Evolutionary conservation across 2,329 filamentous ascomycete genomes (phyloP), one percentile per base, ranked within the genome.

Genomic region (Diaporthe caulivora): DNA sequence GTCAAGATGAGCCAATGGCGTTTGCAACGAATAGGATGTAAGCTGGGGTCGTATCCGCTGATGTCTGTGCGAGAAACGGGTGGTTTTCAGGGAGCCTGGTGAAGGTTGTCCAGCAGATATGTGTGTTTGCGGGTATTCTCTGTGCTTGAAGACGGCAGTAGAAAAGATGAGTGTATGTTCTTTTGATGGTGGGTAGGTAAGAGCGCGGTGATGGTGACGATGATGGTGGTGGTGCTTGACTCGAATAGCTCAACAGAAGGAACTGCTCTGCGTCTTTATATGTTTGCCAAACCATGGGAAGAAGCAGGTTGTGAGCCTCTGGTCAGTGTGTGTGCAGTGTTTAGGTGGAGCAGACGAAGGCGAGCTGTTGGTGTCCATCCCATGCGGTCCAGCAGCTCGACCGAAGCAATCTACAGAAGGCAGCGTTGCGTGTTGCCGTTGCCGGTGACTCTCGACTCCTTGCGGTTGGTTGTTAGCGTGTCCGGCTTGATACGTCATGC

Each of bases 401-500:
- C 70, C 37, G 51, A 47, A 53, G 65, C 62, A 69, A 54, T 74
- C 55, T 53, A 58, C 58, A 55, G 31, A 49, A 70, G 57, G 58
- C 65, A 73, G 58, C 51, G 58, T 53, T 54, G 40, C 70, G 42
- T 37, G 68, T 21, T 58, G 31, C 17, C 49, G 67, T 40, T 67
- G 65, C 67, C 53, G 58, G 58, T 65, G 64, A 69, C 47, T 58
- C 57, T 70, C 11, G 42, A 62, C 24, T 62, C 51, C 26, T 58
- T 62, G 55, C 58, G 31, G 71, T 73, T 73, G 73, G 65, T 64
- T 47, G 65, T 73, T 73, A 72, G 73, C 55, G 67, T 68, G 49
- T 40, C 44, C 53, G 73, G 71, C 73, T 75, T 67, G 70, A 71
- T 75, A 72, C 73, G 73, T 75, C 73, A 71, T 60, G 58, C 37